Evolutionary conservation across 306 rosid species (phyloP), one percentile per base, ranked within the genome.

Genomic region (Cucumis melo): DNA sequence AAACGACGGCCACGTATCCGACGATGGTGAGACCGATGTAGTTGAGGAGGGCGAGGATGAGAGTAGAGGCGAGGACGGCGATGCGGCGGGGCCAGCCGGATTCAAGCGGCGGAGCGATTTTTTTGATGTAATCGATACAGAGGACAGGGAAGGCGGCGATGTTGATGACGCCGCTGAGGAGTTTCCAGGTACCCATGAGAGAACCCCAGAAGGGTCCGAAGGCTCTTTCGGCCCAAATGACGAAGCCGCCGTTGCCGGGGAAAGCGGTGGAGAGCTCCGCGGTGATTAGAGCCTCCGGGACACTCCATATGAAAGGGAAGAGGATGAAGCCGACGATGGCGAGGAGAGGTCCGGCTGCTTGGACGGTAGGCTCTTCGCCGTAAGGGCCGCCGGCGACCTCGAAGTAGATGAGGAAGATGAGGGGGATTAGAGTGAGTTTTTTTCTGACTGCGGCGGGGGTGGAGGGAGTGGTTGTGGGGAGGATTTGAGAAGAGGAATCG

Each of bases 191-290:
- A 0, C 77, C 77, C 77, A 74, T 74, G 8, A 74, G 27, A 36
- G 77, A 74, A 2, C 77, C 77, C 77, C 77, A 74, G 63, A 74
- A 74, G n/a, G 77, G 64, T 0, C 77, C 77, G n/a, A 74, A 74
- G 42, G 77, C 77, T 36, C 51, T 53, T 12, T 74, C 64, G 4
- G 77, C 77, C 77, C 77, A 74, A 5, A 74, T 54, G 11, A 74
- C 77, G 77, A 74, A 74, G 0, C 77, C 77, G 32, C 77, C 77
- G 41, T 74, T 55, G 9, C 77, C 77, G 51, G 77, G 77, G 50
- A 74, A 74, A 15, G 77, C 46, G 29, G 77, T 74, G 77, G 77
- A 74, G 19, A 74, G 77, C 77, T 74, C 77, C 12, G 77, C 77
- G 19, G 77, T 74, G 64, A 74, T 74, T 1, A 74, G 77, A 2